Evolutionary conservation across 2,329 filamentous ascomycete genomes (phyloP).

Genomic region (Cordyceps cateniannulata): DNA sequence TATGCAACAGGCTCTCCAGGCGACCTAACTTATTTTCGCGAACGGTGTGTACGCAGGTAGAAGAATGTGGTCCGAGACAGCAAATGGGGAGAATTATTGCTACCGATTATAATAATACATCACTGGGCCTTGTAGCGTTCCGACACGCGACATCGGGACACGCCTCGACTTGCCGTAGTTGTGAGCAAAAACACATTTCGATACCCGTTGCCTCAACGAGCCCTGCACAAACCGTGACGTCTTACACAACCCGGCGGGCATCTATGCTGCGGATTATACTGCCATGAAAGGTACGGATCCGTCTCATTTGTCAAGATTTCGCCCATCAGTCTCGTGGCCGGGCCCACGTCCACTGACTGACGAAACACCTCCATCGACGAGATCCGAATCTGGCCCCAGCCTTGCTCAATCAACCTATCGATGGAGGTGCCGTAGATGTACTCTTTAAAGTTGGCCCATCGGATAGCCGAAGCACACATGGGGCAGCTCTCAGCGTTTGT

Average conservation of each 20-base stretch:
- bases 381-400: constrained; percentile 47
- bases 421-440: constrained; percentile 49
- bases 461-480: constrained; percentile 52
- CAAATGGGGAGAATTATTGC: not conserved
- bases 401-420: constrained; percentile 35
- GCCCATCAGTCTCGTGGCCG: constrained; percentile 32
- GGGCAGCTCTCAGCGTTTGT: constrained; percentile 52
- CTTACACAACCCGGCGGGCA: not conserved
- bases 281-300: constrained; percentile 47
- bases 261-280: constrained; percentile 31
- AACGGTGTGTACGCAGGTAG: not conserved
- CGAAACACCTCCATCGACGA: constrained; percentile 39
- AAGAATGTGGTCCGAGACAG: not conserved
- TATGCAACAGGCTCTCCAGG: not conserved
- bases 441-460: constrained; percentile 49
- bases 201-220: not conserved
- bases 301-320: constrained; percentile 46
- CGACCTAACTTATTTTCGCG: not conserved
- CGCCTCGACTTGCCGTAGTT: not conserved
- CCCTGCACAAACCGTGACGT: not conserved
- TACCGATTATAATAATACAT: not conserved
- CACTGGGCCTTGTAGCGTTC: not conserved
- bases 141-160: not conserved
- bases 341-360: constrained; percentile 29
- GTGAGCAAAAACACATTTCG: too few relatives aligned